Evolutionary conservation across 345 rosid species (phyloP), one percentile per base, ranked within the genome.

Genomic region (Passiflora organensis): DNA sequence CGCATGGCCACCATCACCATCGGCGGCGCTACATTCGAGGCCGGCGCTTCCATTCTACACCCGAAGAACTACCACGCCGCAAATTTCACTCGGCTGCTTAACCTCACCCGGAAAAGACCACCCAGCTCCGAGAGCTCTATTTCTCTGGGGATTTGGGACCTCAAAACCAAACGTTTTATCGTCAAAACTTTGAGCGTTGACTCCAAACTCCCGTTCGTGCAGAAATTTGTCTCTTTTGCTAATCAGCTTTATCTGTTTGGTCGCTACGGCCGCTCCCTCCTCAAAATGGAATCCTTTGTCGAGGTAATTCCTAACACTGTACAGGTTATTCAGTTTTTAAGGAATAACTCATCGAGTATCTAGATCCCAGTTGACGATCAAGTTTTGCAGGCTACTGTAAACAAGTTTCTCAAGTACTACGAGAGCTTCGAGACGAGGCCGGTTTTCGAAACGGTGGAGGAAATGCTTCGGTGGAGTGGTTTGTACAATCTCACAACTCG

Each of bases 41-140:
- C 96, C 6, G 96, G 98, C 6, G 96, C 78, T 37, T 86, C 96
- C 46, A 89, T 93, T 53, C 87, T 93, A 10, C 99, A 86, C 54
- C 96, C 96, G 22, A 82, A 84, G 68, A 93, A 89, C 63, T 86
- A 76, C 64, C 79, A 86, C 79, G 87, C 82, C 15, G 58, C 76
- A 22, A 82, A 84, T 49, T 91, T 63, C 78, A 77, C 89, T 0
- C 45, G 76, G 8, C 50, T 67, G 62, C 75, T 84, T 0, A 75
- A 77, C 28, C 45, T 91, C 46, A 71, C 70, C 53, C 44, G 66
- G 42, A 79, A 72, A 67, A 19, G 23, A 16, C 93, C 91, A 19
- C 56, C 84, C 23, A 22, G 67, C 37, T 76, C 78, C n/a, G 85
- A 74, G 60, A 75, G 52, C 42, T 76, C 72, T 39, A 20, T 56